Evolutionary conservation across 306 rosid species (phyloP).

Genomic region (Oemleria cerasiformis): DNA sequence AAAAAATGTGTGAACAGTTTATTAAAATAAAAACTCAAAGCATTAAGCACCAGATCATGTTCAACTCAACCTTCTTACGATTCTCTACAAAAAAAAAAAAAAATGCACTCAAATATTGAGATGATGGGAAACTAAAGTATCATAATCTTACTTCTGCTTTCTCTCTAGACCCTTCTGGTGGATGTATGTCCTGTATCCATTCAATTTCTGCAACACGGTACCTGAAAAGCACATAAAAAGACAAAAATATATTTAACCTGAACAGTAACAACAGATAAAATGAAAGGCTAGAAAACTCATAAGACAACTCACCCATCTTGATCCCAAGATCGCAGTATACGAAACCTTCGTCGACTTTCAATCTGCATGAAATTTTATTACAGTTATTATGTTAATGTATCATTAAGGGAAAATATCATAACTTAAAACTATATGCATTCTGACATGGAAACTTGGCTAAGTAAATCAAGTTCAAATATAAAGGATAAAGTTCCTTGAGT

Average conservation of each 20-base stretch:
- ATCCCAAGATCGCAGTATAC: constrained; percentile 67
- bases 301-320: constrained; percentile 82
- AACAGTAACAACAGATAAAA: constrained; percentile 2
- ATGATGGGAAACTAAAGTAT: constrained; percentile 20
- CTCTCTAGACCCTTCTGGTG: constrained; percentile 69
- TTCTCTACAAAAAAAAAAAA: background rate
- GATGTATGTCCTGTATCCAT: constrained; percentile 70
- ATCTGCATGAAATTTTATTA: constrained; percentile 49
- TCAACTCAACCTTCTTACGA: background rate
- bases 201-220: constrained; percentile 95
- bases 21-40: background rate
- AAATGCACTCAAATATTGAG: too few relatives aligned
- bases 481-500: background rate
- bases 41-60: background rate
- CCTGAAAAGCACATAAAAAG: constrained; percentile 44
- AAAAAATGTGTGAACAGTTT: background rate
- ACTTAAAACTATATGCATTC: background rate
- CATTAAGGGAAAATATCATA: background rate
- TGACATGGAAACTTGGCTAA: background rate
- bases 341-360: constrained; percentile 86
- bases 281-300: constrained; percentile 19
- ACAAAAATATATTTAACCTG: constrained; percentile 6
- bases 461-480: background rate
- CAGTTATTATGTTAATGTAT: background rate
- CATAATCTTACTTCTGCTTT: constrained; percentile 56